phyloP scores from a whole-genome alignment of 768 basidiomycete genomes.

The Krasilnikovozyma curviuscula region DNA sequence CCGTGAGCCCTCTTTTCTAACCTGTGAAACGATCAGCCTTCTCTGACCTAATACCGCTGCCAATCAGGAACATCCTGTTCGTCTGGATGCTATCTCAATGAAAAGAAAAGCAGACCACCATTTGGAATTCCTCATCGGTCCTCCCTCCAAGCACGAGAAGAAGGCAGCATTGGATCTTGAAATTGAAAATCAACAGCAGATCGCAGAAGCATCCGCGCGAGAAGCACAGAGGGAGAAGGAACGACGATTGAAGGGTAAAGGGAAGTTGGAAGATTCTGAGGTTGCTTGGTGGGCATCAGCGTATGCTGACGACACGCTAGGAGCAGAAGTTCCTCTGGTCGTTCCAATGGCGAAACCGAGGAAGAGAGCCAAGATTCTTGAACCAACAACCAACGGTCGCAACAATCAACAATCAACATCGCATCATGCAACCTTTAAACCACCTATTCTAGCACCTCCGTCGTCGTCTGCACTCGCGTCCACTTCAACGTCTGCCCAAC shows the following conservation, averaged over 20 bases:
- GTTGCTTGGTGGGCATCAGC: no score
- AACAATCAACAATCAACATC: not conserved
- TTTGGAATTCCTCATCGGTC: conserved; percentile 54
- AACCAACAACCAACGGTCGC: not conserved
- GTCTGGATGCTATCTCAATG: conserved; percentile 59
- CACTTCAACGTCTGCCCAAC: conserved; percentile 43
- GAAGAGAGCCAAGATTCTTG: not conserved
- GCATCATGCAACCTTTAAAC: no score
- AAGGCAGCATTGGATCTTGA: no score
- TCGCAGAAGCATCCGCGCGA: no score
- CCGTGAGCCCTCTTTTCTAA: conserved; percentile 36
- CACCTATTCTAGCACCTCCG: not conserved
- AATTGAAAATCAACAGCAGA: no score
- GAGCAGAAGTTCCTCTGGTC: no score
- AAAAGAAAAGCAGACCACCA: conserved; percentile 67
- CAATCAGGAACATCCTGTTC: conserved; percentile 64
- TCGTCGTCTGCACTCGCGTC: conserved; percentile 4
- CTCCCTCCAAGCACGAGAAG: conserved; percentile 11
- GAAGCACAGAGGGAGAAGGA: conserved; percentile 1
- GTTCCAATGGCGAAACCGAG: not conserved
- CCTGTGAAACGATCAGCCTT: not conserved
- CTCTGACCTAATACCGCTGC: not conserved
- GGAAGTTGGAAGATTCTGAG: not conserved
- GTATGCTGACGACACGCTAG: no score
- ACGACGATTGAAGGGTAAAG: conserved; percentile 1